Evolutionary conservation across 305 asterid genomes (phyloP).

Genomic region (Fraxinus floribunda): DNA sequence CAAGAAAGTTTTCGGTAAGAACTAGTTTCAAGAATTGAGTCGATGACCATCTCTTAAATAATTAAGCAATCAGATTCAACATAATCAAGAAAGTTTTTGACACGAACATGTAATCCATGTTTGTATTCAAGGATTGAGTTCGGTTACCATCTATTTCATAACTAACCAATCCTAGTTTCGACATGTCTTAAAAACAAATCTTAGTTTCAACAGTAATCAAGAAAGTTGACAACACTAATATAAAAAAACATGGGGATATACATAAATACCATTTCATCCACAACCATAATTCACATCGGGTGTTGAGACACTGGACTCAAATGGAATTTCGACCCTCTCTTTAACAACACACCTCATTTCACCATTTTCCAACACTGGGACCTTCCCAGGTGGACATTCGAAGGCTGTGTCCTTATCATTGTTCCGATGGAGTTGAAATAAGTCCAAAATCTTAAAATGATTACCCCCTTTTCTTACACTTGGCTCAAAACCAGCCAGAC

Average conservation of each 20-base stretch:
- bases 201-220: neutral
- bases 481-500: conserved; percentile 50
- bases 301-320: conserved; percentile 34
- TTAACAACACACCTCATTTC: conserved; percentile 45
- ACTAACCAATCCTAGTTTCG: neutral
- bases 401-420: conserved; percentile 7
- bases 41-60: neutral
- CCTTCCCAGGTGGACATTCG: conserved; percentile 42
- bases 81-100: neutral
- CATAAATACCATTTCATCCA: conserved; percentile 29
- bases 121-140: neutral
- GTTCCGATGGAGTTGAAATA: conserved; percentile 23
- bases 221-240: neutral
- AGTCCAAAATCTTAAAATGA: conserved; percentile 23
- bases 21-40: neutral
- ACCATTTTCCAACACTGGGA: conserved; percentile 41
- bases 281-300: conserved; percentile 49
- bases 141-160: neutral
- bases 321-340: conserved; percentile 48
- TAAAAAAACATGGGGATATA: neutral
- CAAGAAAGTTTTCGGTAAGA: neutral
- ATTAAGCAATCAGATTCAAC: neutral
- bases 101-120: neutral
- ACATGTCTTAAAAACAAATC: neutral
- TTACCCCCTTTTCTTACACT: conserved; percentile 22